A percentile compares a stretch with the other conserved stretches of the same genome.
phyloP scores from a whole-genome alignment of 169 alveolate genomes.

The Cardiosporidium cionae region DNA sequence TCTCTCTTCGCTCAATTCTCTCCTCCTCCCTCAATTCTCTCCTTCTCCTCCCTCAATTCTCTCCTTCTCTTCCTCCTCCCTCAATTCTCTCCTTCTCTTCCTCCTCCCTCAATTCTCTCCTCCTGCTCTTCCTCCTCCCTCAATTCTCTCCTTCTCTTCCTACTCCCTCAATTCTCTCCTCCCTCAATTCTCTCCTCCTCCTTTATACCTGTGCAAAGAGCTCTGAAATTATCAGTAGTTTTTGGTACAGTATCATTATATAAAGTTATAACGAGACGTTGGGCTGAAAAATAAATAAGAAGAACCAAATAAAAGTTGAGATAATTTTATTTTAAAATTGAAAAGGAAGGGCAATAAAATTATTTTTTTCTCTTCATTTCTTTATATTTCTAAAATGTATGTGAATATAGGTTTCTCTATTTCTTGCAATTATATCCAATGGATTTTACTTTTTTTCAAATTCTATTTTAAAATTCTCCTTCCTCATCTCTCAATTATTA shows the following conservation, averaged over 20 bases:
- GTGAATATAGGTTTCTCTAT: too few species aligned
- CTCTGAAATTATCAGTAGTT: conserved; percentile 87
- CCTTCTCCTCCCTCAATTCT: too few species aligned
- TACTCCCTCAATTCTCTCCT: not conserved
- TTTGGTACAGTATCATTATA: conserved; percentile 80
- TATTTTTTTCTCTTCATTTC: not conserved
- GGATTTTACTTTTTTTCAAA: too few species aligned
- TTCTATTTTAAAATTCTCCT: too few species aligned
- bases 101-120: not conserved
- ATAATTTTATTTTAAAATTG: too few species aligned
- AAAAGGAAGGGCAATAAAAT: not conserved
- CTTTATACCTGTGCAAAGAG: conserved; percentile 19
- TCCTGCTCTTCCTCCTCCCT: not conserved
- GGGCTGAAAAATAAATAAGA: not conserved
- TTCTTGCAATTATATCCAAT: too few species aligned
- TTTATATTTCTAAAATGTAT: too few species aligned
- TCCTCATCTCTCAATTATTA: too few species aligned
- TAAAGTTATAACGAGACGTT: conserved; percentile 32
- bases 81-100: too few species aligned
- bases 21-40: too few species aligned
- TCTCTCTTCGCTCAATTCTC: too few species aligned
- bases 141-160: not conserved
- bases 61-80: too few species aligned
- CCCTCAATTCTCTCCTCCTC: not conserved
- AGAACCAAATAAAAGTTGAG: not conserved